These are phyloP conservation scores for Marchantia paleacea DNA, from an alignment of 225 moss, liverwort and hornwort genomes.

Conservation along the genomic window DNA sequence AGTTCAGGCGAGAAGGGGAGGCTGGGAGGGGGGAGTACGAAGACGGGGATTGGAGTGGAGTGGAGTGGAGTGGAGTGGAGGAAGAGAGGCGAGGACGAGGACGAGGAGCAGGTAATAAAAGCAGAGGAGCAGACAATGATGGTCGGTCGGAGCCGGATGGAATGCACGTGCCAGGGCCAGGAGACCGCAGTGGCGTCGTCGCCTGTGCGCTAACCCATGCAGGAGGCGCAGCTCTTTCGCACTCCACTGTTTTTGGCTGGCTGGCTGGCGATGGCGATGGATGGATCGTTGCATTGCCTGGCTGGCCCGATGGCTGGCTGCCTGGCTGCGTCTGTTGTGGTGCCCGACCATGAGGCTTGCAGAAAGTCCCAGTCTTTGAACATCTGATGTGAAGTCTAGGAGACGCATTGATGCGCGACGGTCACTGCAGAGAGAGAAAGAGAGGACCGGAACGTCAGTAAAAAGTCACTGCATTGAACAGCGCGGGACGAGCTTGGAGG, in stretches of 20 bases:
- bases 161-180: slow-evolving; percentile 28
- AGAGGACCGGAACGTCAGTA: background rate
- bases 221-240: background rate
- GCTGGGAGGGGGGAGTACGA: background rate
- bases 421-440: background rate
- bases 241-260: background rate
- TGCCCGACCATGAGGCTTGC: no score
- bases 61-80: background rate
- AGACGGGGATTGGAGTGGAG: background rate
- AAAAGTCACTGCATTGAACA: background rate
- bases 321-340: background rate
- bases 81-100: background rate
- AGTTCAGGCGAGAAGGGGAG: background rate
- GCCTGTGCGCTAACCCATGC: slow-evolving; percentile 5
- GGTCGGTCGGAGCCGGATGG: background rate
- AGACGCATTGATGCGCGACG: background rate
- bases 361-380: background rate
- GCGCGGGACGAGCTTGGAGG: background rate
- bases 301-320: background rate
- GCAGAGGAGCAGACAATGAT: background rate
- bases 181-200: background rate
- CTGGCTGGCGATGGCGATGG: no score
- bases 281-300: no score
- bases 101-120: background rate
- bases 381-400: background rate